phyloP scores from a whole-genome alignment of 768 basidiomycete genomes.

The Naganishia onofrii region DNA sequence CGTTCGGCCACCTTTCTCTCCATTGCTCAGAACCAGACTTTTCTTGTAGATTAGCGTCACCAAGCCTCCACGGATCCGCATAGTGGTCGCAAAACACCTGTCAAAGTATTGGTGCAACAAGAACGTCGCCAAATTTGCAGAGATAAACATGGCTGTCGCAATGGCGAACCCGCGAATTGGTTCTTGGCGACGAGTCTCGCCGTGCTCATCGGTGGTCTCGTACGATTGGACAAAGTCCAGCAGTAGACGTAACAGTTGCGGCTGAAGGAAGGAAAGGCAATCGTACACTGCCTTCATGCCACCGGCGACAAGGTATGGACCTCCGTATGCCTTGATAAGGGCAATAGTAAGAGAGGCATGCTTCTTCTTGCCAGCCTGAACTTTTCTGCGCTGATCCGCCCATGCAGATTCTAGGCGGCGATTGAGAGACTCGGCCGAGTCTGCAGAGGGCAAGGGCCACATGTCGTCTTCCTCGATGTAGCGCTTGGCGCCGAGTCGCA shows the following conservation, averaged over 20 bases:
- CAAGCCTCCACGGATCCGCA: constrained; percentile 89
- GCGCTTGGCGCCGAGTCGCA: constrained; percentile 52
- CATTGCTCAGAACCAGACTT: constrained; percentile 77
- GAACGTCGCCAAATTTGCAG: constrained; percentile 73
- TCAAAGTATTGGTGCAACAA: constrained; percentile 90
- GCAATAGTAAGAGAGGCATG: constrained; percentile 66
- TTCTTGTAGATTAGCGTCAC: constrained; percentile 83
- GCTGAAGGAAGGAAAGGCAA: constrained; percentile 75
- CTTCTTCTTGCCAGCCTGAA: constrained; percentile 44
- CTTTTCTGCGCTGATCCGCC: constrained; percentile 56
- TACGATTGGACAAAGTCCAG: constrained; percentile 79
- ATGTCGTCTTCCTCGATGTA: constrained; percentile 83
- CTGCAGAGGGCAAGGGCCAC: constrained; percentile 65
- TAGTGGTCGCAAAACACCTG: constrained; percentile 59
- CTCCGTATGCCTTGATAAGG: constrained; percentile 73
- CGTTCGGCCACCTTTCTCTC: constrained; percentile 69
- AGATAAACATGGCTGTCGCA: constrained; percentile 73
- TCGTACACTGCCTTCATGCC: constrained; percentile 77
- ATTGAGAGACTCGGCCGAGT: constrained; percentile 71
- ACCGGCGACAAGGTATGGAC: constrained; percentile 60
- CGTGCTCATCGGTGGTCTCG: constrained; percentile 51
- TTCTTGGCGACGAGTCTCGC: constrained; percentile 52
- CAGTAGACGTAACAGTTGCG: constrained; percentile 75
- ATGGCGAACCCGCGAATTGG: constrained; percentile 71
- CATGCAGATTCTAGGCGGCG: constrained; percentile 63